phyloP scores from a whole-genome alignment of 257 asterid species.

The Lantana camara region DNA sequence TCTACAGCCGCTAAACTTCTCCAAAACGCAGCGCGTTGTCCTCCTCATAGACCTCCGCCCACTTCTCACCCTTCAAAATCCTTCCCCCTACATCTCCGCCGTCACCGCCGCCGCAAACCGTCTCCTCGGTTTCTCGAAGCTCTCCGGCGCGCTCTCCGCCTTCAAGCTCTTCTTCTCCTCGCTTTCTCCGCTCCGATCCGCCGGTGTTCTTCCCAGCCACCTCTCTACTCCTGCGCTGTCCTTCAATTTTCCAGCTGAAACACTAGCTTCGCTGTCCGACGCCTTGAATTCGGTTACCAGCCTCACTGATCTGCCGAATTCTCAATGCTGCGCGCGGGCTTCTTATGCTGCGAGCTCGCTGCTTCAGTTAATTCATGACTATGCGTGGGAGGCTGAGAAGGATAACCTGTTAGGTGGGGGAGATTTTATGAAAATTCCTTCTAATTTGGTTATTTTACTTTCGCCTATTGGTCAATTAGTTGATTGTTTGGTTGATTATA shows the following conservation, averaged over 20 bases:
- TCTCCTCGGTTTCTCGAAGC: slow-evolving; percentile 63
- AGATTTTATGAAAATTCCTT: slow-evolving; percentile 33
- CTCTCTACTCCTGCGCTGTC: slow-evolving; percentile 38
- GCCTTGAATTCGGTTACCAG: slow-evolving; percentile 37
- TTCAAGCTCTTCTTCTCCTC: slow-evolving; percentile 82
- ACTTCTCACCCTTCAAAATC: slow-evolving; percentile 49
- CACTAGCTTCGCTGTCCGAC: slow-evolving; percentile 50
- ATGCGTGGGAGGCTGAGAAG: slow-evolving; percentile 68
- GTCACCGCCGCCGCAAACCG: slow-evolving; percentile 57
- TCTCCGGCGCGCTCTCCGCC: slow-evolving; percentile 64
- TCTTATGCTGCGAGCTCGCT: slow-evolving; percentile 49
- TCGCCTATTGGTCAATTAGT: slow-evolving; percentile 51
- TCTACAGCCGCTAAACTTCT: slow-evolving; percentile 45
- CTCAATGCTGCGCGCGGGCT: slow-evolving; percentile 35
- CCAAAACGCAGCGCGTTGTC: slow-evolving; percentile 67
- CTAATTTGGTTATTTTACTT: slow-evolving; percentile 72
- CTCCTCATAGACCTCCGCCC: slow-evolving; percentile 84
- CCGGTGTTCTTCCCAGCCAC: slow-evolving; percentile 47
- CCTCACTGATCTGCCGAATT: slow-evolving; percentile 34
- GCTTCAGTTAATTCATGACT: slow-evolving; percentile 68
- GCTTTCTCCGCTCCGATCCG: slow-evolving; percentile 64
- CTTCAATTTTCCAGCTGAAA: slow-evolving; percentile 43
- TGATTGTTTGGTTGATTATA: slow-evolving; percentile 37
- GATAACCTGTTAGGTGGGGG: slow-evolving; percentile 40
- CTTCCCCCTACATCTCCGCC: slow-evolving; percentile 53